Percentiles rank a stretch among this genome's conserved stretches.
Conservation (phyloP, 371 early-diverging fungal genomes). For the Mortierella sp. region DNA sequence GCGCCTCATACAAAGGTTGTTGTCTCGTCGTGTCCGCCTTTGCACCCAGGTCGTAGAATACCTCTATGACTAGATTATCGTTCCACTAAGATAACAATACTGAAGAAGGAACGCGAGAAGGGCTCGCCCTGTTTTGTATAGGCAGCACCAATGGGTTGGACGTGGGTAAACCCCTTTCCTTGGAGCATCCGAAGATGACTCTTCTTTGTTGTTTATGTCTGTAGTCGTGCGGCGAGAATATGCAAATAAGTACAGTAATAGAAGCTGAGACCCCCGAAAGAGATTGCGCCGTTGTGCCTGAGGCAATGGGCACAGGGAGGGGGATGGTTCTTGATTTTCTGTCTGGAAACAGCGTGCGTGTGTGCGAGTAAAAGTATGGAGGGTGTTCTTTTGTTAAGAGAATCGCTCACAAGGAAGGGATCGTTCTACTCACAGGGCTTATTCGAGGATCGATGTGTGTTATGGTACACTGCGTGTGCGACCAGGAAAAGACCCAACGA, state of each 20-base stretch:
- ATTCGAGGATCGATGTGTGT: neutral
- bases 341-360: neutral
- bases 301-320: neutral
- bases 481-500: neutral
- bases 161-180: too few relatives aligned
- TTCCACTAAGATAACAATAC: too few relatives aligned
- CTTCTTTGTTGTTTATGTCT: neutral
- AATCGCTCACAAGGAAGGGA: too few relatives aligned
- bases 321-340: neutral
- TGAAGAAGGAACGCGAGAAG: too few relatives aligned
- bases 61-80: too few relatives aligned
- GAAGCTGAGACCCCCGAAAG: neutral
- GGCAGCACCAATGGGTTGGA: too few relatives aligned
- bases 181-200: neutral
- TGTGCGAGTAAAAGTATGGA: neutral
- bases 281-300: slow-evolving; percentile 8
- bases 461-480: neutral
- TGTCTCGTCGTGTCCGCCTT: too few relatives aligned
- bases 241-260: neutral
- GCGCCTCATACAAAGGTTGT: too few relatives aligned
- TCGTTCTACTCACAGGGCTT: neutral
- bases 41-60: too few relatives aligned
- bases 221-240: neutral
- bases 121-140: too few relatives aligned
- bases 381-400: too few relatives aligned